phyloP scores from a whole-genome alignment of 108 stramenopile species.

The Pseudonitzschia pungens region DNA sequence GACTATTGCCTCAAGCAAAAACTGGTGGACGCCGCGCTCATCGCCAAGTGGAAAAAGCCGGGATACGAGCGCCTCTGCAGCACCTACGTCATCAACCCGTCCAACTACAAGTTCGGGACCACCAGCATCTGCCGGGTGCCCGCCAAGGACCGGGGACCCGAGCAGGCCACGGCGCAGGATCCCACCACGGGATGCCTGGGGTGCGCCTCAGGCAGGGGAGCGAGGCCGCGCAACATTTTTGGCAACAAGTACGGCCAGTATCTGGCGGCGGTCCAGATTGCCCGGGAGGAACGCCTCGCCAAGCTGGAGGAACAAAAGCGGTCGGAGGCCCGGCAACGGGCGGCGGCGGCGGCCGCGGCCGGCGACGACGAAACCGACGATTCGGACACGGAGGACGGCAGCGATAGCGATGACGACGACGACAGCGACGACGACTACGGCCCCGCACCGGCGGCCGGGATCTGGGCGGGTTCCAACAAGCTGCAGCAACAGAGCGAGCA shows the following conservation, averaged over 20 bases:
- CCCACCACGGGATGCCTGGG: slow-evolving; percentile 96
- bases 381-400: slow-evolving; percentile 50
- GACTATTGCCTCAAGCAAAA: slow-evolving; percentile 98
- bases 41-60: slow-evolving; percentile 99
- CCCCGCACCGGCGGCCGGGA: slow-evolving; percentile 72
- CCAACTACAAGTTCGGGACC: slow-evolving; percentile 99
- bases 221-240: slow-evolving; percentile 95
- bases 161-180: slow-evolving; percentile 74
- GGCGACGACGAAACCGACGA: slow-evolving; percentile 32
- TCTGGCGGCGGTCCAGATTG: slow-evolving; percentile 96
- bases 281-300: slow-evolving; percentile 62
- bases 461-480: slow-evolving; percentile 72
- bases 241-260: slow-evolving; percentile 99
- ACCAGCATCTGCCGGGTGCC: slow-evolving; percentile 97
- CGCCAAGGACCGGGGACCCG: slow-evolving; percentile 64
- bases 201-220: slow-evolving; percentile 93
- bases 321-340: slow-evolving; percentile 8
- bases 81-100: slow-evolving; percentile 98
- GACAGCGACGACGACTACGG: slow-evolving; percentile 81
- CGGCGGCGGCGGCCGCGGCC: too few species aligned
- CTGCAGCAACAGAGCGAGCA: slow-evolving; percentile 63
- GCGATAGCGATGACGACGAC: slow-evolving; percentile 50
- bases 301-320: slow-evolving; percentile 31
- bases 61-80: slow-evolving; percentile 99
- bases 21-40: slow-evolving; percentile 94